These are phyloP conservation scores for Byssochlamys sp. DNA, from an alignment of 2,329 filamentous ascomycete species.

Conservation along the genomic window DNA sequence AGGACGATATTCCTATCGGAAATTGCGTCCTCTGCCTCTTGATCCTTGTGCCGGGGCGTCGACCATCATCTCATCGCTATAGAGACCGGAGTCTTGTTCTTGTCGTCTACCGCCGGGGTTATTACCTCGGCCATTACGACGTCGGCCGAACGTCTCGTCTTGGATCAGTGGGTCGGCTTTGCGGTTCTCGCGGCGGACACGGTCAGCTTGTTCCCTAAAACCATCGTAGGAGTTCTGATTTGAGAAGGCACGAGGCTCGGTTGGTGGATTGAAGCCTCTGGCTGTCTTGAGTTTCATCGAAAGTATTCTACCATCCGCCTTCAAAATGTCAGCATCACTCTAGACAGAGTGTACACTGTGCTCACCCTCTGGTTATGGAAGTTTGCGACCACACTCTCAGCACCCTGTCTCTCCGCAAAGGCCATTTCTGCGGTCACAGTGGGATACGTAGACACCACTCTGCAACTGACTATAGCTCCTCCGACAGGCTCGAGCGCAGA, in stretches of 20 bases:
- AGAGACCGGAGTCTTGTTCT: constrained; percentile 18
- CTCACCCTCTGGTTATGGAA: constrained; percentile 55
- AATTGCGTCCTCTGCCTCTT: constrained; percentile 10
- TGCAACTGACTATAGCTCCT: constrained; percentile 46
- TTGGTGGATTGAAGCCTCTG: constrained; percentile 9
- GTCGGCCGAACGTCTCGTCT: constrained; percentile 28
- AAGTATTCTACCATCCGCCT: constrained; percentile 53
- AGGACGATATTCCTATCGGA: neutral
- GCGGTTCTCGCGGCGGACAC: constrained; percentile 27
- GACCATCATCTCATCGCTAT: constrained; percentile 34
- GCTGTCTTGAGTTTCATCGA: constrained; percentile 41
- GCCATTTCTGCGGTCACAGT: constrained; percentile 53
- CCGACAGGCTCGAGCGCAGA: constrained; percentile 47
- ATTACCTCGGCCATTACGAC: constrained; percentile 6
- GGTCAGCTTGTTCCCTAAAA: constrained; percentile 32
- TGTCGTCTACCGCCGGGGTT: constrained; percentile 7
- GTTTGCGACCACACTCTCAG: constrained; percentile 50
- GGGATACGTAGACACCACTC: constrained; percentile 43
- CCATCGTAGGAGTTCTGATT: constrained; percentile 20
- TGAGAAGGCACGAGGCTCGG: constrained; percentile 5
- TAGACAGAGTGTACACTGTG: neutral
- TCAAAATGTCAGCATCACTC: constrained; percentile 12
- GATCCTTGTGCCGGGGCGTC: constrained; percentile 23
- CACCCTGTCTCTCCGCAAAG: constrained; percentile 46
- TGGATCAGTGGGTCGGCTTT: constrained; percentile 26